phyloP scores from a whole-genome alignment of 805 yeast genomes.

The Tetrapisispora pingtungensis region DNA sequence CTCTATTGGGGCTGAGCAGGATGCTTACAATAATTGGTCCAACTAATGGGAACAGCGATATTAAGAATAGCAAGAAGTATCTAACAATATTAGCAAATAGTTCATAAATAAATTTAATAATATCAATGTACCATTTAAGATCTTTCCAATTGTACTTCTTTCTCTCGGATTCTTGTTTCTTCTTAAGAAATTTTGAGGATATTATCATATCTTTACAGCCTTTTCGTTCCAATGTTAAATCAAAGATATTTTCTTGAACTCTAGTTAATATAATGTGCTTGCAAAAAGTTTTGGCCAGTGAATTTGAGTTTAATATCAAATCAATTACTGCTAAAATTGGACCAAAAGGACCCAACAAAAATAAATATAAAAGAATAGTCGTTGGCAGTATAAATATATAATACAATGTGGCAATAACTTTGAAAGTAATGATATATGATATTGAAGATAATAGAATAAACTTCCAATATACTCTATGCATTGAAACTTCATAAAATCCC shows the following conservation, averaged over 20 bases:
- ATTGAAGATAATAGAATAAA: conserved; percentile 17
- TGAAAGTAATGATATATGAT: conserved; percentile 16
- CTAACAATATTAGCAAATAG: conserved; percentile 6
- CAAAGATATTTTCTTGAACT: conserved; percentile 18
- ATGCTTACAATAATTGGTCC: conserved; percentile 27
- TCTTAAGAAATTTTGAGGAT: conserved; percentile 9
- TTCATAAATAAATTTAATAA: conserved; percentile 7
- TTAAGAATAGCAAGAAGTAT: conserved; percentile 7
- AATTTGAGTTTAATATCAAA: conserved; percentile 23
- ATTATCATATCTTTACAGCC: conserved; percentile 12
- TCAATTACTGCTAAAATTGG: conserved; percentile 22
- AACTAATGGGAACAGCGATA: conserved; percentile 27
- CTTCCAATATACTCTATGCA: conserved; percentile 22
- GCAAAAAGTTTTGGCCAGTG: conserved; percentile 18
- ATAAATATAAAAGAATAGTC: conserved; percentile 15
- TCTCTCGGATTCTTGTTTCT: not conserved
- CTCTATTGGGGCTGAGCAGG: conserved; percentile 21
- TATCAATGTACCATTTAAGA: conserved; percentile 13
- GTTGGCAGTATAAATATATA: conserved; percentile 23
- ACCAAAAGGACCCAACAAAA: conserved; percentile 28
- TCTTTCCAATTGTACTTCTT: conserved; percentile 2
- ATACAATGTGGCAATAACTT: conserved; percentile 14
- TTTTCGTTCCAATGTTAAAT: conserved; percentile 12
- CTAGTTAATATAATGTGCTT: conserved; percentile 18
- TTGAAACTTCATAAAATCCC: conserved; percentile 22